phyloP scores from a whole-genome alignment of 2,329 filamentous ascomycete species.

The Diaporthe sp. region DNA sequence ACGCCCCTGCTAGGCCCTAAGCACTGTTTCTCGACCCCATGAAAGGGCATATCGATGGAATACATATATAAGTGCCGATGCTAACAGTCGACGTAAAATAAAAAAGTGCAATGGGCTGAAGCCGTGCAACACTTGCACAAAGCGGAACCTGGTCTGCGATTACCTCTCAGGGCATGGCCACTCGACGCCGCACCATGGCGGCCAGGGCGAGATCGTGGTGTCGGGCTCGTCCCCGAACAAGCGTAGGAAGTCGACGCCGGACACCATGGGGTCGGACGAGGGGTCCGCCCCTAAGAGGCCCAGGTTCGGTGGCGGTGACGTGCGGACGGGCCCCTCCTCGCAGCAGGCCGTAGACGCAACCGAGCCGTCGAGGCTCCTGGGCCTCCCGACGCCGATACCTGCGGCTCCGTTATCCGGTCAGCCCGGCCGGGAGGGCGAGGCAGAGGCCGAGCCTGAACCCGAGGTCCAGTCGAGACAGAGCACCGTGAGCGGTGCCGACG shows the following conservation, averaged over 20 bases:
- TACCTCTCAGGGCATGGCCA: constrained; percentile 54
- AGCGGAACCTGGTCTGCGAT: constrained; percentile 61
- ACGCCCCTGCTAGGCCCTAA: not conserved
- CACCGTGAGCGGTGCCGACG: constrained; percentile 62
- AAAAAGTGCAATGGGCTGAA: constrained; percentile 71
- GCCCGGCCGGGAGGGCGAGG: constrained; percentile 38
- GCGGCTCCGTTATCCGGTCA: constrained; percentile 6
- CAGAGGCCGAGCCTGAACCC: constrained; percentile 47
- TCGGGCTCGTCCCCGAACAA: constrained; percentile 44
- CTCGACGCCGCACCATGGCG: constrained; percentile 43
- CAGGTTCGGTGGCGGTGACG: constrained; percentile 36
- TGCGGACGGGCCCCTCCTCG: not conserved
- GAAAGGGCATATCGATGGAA: not conserved
- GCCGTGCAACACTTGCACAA: constrained; percentile 71
- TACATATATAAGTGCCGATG: not conserved
- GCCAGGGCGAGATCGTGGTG: constrained; percentile 49
- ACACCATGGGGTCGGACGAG: constrained; percentile 32
- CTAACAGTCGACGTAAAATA: constrained; percentile 36
- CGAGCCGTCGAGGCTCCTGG: constrained; percentile 51
- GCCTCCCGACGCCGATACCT: constrained; percentile 41
- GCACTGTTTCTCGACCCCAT: not conserved
- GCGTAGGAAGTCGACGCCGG: constrained; percentile 39
- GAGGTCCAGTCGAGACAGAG: constrained; percentile 54
- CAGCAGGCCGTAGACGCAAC: constrained; percentile 42
- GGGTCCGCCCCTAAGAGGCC: constrained; percentile 31